Conservation (phyloP, 225 moss, liverwort and hornwort species). For the Pseudisothecium myosuroides region DNA sequence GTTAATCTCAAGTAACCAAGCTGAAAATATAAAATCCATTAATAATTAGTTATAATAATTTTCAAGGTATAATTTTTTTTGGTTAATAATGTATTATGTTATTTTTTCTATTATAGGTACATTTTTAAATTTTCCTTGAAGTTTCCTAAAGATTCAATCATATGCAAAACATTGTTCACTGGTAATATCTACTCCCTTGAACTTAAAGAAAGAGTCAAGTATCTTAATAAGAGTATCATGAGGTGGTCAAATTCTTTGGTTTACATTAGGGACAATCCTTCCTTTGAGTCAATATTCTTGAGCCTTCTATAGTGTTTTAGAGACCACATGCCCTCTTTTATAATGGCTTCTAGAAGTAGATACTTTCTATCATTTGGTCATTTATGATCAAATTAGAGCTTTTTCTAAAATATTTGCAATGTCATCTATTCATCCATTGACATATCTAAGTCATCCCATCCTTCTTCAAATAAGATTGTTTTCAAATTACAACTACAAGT, state of each 20-base stretch:
- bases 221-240: not conserved
- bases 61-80: not conserved
- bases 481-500: not conserved
- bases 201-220: not conserved
- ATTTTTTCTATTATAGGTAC: not conserved
- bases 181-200: not conserved
- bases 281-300: not conserved
- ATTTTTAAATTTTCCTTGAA: not conserved
- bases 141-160: not conserved
- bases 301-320: not conserved
- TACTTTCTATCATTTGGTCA: too few species aligned
- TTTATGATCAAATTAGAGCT: not conserved
- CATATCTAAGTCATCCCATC: not conserved
- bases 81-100: too few species aligned
- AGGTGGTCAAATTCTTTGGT: not conserved
- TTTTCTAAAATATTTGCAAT: not conserved
- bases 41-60: too few species aligned
- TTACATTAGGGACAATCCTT: not conserved
- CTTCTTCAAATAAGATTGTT: not conserved
- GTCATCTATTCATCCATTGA: not conserved
- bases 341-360: not conserved
- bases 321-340: not conserved
- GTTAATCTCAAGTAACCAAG: not conserved
- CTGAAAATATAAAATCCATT: not conserved
- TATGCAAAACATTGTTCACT: not conserved